These are phyloP conservation scores for Fusarium nodosum DNA, from an alignment of 2,329 filamentous ascomycete genomes.

Conservation along the genomic window DNA sequence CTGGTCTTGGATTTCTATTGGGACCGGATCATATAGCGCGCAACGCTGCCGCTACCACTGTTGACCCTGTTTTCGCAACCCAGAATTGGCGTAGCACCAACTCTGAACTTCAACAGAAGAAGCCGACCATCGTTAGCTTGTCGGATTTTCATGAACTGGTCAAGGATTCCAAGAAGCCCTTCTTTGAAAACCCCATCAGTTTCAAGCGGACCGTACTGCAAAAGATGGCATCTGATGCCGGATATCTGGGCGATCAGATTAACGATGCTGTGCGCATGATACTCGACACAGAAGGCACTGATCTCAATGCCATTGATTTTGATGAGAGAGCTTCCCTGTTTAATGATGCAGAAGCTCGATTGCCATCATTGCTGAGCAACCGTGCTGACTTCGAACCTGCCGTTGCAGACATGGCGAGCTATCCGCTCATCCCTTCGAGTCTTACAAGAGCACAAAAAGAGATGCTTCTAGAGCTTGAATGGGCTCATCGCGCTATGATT, in stretches of 20 bases:
- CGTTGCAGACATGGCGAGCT: slow-evolving; percentile 47
- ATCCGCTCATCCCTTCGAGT: slow-evolving; percentile 64
- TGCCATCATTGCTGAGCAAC: slow-evolving; percentile 9
- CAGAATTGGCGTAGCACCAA: slow-evolving; percentile 46
- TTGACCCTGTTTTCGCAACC: slow-evolving; percentile 55
- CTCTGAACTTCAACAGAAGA: slow-evolving; percentile 27
- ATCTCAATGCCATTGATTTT: slow-evolving; percentile 51
- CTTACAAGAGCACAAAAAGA: slow-evolving; percentile 75
- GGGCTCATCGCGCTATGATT: slow-evolving; percentile 77
- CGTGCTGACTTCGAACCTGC: slow-evolving; percentile 40
- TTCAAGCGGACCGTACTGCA: slow-evolving; percentile 53
- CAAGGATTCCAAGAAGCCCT: slow-evolving; percentile 41
- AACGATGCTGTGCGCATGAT: slow-evolving; percentile 55
- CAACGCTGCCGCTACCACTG: slow-evolving; percentile 57
- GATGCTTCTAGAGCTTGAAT: slow-evolving; percentile 76
- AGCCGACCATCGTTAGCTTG: slow-evolving; percentile 41
- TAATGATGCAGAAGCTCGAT: slow-evolving; percentile 35
- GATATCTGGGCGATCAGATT: slow-evolving; percentile 51
- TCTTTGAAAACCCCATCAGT: slow-evolving; percentile 46
- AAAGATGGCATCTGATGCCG: slow-evolving; percentile 57
- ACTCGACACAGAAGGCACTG: slow-evolving; percentile 53
- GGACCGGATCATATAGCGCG: slow-evolving; percentile 70
- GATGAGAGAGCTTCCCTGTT: slow-evolving; percentile 50
- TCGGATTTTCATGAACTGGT: slow-evolving; percentile 46
- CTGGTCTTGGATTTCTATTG: slow-evolving; percentile 75